Percentiles rank a stretch among this genome's conserved stretches.
These are phyloP conservation scores for Urtica urens DNA, from an alignment of 306 rosid species.

Conservation along the genomic window DNA sequence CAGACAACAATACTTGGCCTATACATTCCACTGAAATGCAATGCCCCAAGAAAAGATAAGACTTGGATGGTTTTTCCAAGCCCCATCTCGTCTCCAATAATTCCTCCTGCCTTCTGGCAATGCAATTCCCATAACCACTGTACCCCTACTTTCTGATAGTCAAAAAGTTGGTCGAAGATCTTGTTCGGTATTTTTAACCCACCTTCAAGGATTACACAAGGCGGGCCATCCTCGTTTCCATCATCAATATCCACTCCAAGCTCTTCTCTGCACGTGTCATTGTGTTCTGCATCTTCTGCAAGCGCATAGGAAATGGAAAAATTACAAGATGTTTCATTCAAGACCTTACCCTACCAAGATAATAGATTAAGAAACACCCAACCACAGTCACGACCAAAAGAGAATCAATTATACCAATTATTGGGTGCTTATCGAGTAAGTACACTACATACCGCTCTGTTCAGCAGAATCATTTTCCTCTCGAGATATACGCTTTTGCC, in stretches of 20 bases:
- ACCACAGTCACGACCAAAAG: no score
- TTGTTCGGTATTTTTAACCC: constrained; percentile 67
- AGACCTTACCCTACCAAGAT: no score
- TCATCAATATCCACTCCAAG: constrained; percentile 36
- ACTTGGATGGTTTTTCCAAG: constrained; percentile 96
- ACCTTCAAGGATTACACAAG: constrained; percentile 71
- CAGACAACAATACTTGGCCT: constrained; percentile 84
- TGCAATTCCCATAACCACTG: constrained; percentile 99
- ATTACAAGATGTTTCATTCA: no score
- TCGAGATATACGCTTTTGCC: constrained; percentile 51
- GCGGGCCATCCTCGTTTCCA: constrained; percentile 36
- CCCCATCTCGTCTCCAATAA: constrained; percentile 99
- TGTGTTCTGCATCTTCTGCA: constrained; percentile 41
- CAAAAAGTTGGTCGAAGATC: constrained; percentile 73
- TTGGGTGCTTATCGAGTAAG: no score
- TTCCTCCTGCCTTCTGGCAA: constrained; percentile 97
- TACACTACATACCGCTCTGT: constrained; percentile 45
- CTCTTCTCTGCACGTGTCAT: constrained; percentile 48
- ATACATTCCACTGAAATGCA: constrained; percentile 88
- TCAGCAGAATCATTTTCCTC: constrained; percentile 43
- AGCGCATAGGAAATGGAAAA: constrained; percentile 14
- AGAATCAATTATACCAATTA: no score
- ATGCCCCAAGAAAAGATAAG: constrained; percentile 76
- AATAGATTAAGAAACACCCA: no score
- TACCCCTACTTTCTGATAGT: constrained; percentile 92